phyloP scores from a whole-genome alignment of 1,284 basidiomycete species.

The Malassezia furfur region DNA sequence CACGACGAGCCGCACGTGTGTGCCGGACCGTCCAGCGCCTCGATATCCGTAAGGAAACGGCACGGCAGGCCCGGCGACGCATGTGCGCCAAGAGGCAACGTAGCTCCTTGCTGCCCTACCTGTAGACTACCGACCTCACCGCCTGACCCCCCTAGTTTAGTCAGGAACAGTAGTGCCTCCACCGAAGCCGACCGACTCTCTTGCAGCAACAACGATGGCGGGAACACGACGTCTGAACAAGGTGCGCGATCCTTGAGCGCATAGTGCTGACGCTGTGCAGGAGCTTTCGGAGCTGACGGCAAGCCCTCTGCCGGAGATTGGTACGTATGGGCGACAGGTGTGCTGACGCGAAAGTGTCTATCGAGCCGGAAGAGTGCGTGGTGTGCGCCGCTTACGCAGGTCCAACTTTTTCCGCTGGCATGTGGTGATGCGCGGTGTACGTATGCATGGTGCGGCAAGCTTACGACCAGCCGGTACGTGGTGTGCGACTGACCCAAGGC shows the following conservation, averaged over 20 bases:
- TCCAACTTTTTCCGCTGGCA: constrained; percentile 13
- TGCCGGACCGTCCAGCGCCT: constrained; percentile 11
- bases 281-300: constrained; percentile 10
- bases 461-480: background rate
- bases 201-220: constrained; percentile 3
- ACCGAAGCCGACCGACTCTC: too few species aligned
- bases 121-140: background rate
- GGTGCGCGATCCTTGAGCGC: background rate
- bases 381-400: background rate
- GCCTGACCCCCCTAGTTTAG: too few species aligned
- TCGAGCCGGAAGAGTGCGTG: constrained; percentile 10
- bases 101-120: background rate
- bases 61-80: too few species aligned
- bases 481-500: background rate
- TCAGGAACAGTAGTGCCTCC: too few species aligned
- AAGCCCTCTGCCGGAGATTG: constrained; percentile 2
- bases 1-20: background rate
- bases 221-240: constrained; percentile 12
- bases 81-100: too few species aligned
- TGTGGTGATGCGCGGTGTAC: constrained; percentile 3
- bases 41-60: constrained; percentile 4
- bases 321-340: background rate
- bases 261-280: background rate
- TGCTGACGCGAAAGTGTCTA: background rate
- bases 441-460: background rate